phyloP scores from a whole-genome alignment of 2,329 filamentous ascomycete genomes.

The Coleophoma cylindrospora region DNA sequence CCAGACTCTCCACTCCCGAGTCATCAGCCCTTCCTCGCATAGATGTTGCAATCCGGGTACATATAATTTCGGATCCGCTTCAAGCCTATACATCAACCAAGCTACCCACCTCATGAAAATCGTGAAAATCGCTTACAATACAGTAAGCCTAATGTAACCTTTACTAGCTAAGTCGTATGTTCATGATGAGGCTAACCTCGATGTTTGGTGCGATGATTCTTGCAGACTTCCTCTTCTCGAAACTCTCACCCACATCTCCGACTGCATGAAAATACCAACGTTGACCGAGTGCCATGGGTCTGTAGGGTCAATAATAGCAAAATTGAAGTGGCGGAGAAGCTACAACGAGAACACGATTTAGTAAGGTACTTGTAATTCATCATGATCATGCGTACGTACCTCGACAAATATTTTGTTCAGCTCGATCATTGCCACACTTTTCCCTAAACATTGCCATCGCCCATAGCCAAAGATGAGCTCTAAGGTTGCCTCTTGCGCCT shows the following conservation, averaged over 20 bases:
- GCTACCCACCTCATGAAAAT: no score
- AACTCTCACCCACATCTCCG: conserved; percentile 3
- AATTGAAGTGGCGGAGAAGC: conserved; percentile 3
- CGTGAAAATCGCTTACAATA: no score
- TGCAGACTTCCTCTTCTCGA: not conserved
- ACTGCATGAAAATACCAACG: conserved; percentile 3
- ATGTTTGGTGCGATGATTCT: no score
- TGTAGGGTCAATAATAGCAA: conserved; percentile 2
- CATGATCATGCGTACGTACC: conserved; percentile 27
- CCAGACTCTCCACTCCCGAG: no score
- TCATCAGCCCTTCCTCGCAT: no score
- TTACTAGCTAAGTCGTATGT: no score
- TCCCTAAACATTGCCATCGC: conserved; percentile 40
- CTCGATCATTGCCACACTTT: conserved; percentile 41
- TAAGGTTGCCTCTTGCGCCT: conserved; percentile 31
- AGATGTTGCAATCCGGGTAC: no score
- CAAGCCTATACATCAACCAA: no score
- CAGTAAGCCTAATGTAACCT: no score
- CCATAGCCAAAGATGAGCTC: conserved; percentile 42
- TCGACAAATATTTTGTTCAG: conserved; percentile 42
- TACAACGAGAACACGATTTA: not conserved
- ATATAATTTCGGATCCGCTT: no score
- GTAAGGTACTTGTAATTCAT: not conserved
- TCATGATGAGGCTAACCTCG: no score
- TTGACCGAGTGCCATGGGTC: not conserved